These are phyloP conservation scores for Daedaleopsis sinensis DNA, from an alignment of 768 basidiomycete genomes.

Conservation along the genomic window DNA sequence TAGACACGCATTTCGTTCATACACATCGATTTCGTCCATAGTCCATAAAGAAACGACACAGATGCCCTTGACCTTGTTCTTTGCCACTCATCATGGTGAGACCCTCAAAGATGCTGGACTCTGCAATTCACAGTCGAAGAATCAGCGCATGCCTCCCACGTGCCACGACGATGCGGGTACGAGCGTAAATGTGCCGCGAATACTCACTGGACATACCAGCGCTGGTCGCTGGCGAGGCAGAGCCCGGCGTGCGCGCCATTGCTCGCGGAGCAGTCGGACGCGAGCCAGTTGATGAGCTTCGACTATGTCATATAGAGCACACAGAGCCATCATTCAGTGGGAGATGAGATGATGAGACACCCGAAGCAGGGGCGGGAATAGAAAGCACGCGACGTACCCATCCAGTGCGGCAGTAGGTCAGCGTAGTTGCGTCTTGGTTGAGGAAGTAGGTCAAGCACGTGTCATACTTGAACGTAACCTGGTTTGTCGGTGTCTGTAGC, in stretches of 20 bases:
- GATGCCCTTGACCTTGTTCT: too few species aligned
- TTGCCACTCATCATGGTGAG: too few species aligned
- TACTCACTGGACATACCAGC: slow-evolving; percentile 54
- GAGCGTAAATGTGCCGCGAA: too few species aligned
- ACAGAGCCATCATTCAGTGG: neutral
- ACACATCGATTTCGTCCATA: too few species aligned
- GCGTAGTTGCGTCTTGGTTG: slow-evolving; percentile 44
- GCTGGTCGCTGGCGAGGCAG: slow-evolving; percentile 48
- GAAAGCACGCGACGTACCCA: slow-evolving; percentile 39
- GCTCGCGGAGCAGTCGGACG: slow-evolving; percentile 48
- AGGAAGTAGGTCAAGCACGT: slow-evolving; percentile 51
- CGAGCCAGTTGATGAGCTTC: slow-evolving; percentile 40
- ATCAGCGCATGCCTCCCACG: too few species aligned
- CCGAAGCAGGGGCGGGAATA: too few species aligned
- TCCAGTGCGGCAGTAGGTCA: slow-evolving; percentile 50
- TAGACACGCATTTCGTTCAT: too few species aligned
- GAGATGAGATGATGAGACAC: slow-evolving; percentile 8
- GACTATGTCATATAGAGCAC: slow-evolving; percentile 35
- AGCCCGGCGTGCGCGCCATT: slow-evolving; percentile 55
- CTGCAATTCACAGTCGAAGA: too few species aligned
- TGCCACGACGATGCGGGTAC: too few species aligned
- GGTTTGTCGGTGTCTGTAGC: slow-evolving; percentile 35
- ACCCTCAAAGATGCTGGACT: too few species aligned
- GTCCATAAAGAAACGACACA: too few species aligned
- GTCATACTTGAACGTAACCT: slow-evolving; percentile 43